phyloP scores from a whole-genome alignment of 2,329 filamentous ascomycete genomes.

The Chrysoporthe cubensis region DNA sequence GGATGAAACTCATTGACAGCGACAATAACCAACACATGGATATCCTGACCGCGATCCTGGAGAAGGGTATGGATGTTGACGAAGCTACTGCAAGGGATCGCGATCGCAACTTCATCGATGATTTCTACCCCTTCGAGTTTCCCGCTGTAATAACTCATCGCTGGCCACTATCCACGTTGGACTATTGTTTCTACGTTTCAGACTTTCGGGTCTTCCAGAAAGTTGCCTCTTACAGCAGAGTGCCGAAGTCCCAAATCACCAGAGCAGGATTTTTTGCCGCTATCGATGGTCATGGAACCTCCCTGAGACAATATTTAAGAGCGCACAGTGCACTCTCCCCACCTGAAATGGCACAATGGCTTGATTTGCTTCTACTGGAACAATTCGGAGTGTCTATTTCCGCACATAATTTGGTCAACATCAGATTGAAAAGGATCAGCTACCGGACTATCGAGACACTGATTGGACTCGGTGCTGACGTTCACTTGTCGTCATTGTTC shows the following conservation, averaged over 20 bases:
- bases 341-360: neutral
- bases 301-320: neutral
- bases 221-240: neutral
- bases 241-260: neutral
- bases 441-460: neutral
- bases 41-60: neutral
- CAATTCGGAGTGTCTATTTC: neutral
- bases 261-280: neutral
- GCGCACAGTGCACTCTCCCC: neutral
- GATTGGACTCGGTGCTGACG: neutral
- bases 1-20: neutral
- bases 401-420: too few relatives aligned
- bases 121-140: too few relatives aligned
- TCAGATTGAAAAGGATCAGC: too few relatives aligned
- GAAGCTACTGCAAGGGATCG: too few relatives aligned
- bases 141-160: rapidly evolving
- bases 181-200: neutral
- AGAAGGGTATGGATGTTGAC: neutral
- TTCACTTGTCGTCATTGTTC: neutral
- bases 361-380: neutral
- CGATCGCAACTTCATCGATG: too few relatives aligned
- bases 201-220: neutral
- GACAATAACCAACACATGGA: neutral
- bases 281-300: neutral
- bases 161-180: neutral